Evolutionary conservation across 208 protist genomes (phyloP), one percentile per base, ranked within the genome.

Genomic region (Trypanosoma congolense): DNA sequence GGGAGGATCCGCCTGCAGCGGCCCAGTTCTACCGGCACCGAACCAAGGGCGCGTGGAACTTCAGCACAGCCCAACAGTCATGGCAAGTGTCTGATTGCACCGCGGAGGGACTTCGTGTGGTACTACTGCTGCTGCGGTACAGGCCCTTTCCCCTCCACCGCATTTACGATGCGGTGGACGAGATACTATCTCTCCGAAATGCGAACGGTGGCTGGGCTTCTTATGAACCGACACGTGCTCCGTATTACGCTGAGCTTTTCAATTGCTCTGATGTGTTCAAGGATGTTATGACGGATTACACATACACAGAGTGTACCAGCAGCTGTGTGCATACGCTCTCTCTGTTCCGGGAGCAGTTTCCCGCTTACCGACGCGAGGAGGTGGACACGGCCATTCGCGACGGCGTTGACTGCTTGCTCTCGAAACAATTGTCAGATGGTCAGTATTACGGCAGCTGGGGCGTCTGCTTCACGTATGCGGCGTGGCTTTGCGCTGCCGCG

Each of bases 211-310:
- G 96, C 0, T 99, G 90, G 89, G 91, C 92, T 22, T 95, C 94
- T 0, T 98, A 98, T 71, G 97, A 99, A 63, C 65, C 80, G 18
- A 87, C 69, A n/a, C 83, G 97, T 43, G 92, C 75, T 14, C 87
- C 86, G 30, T 18, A 16, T 35, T 96, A 90, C 70, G 77, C 90
- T 36, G 97, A 99, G 71, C 73, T 83, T 29, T 70, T 99, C 21
- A 97, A 98, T 75, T 96, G 95, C 48, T 76, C 95, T 12, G 96
- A 98, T 68, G 74, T 97, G 12, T 99, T 97, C 76, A 96, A 93
- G 58, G 94, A 97, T 49, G 97, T 99, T 59, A 98, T 99, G 96
- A 84, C 98, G 19, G 97, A 99, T 56, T 99, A 99, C 78, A 78
- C 58, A 16, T 98, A 99, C 69, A 83, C 90, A 3, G 97, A 99